Evolutionary conservation across 2,329 filamentous ascomycete genomes (phyloP).

Genomic region (Zasmidium angulare): DNA sequence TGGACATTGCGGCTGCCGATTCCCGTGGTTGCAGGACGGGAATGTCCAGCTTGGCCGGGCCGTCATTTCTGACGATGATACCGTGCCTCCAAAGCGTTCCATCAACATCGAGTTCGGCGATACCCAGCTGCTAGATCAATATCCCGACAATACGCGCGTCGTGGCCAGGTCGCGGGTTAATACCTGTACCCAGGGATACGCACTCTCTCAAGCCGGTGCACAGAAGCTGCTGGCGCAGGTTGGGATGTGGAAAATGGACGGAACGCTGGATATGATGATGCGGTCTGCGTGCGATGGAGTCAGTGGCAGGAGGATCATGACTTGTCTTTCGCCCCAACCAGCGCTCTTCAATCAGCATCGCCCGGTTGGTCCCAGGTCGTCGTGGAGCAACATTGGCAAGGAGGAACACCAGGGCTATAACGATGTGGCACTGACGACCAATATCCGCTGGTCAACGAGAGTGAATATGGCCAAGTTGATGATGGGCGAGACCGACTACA

Average conservation of each 20-base stretch:
- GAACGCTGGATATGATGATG: conserved; percentile 36
- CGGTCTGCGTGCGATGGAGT: conserved; percentile 27
- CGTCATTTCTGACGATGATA: conserved; percentile 21
- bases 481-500: conserved; percentile 36
- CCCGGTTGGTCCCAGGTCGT: conserved; percentile 36
- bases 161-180: conserved; percentile 42
- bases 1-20: conserved; percentile 30
- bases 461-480: conserved; percentile 43
- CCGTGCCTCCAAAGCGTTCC: conserved; percentile 15
- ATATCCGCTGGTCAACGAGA: conserved; percentile 43
- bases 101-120: conserved; percentile 21
- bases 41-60: conserved; percentile 19
- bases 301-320: conserved; percentile 32
- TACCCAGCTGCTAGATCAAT: conserved; percentile 10
- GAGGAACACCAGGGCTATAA: conserved; percentile 25
- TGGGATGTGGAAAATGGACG: conserved; percentile 41
- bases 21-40: conserved; percentile 25
- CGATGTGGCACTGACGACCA: conserved; percentile 35
- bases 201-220: conserved; percentile 45
- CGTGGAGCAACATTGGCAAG: conserved; percentile 42
- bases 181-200: conserved; percentile 46
- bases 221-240: conserved; percentile 44
- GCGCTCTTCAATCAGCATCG: conserved; percentile 48
- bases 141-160: conserved; percentile 40
- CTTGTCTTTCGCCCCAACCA: conserved; percentile 43